Conservation (phyloP, 148 eudicot species). For the Rheum nobile region DNA sequence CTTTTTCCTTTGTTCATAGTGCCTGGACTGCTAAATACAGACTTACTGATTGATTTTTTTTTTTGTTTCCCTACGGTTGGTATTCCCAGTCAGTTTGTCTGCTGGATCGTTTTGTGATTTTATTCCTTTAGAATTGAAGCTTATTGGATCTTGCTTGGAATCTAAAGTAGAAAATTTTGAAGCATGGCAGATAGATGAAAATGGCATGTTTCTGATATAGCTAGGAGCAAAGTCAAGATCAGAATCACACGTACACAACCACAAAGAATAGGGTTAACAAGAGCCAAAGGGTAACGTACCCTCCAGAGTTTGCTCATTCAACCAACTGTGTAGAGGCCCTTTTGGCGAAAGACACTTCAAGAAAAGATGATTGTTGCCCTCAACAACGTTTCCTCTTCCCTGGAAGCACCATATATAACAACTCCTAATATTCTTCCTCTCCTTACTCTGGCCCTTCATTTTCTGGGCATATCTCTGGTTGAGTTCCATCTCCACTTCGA, state of each 20-base stretch:
- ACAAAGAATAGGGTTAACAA: not conserved
- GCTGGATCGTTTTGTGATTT: not conserved
- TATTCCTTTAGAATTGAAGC: not conserved
- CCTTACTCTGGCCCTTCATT: too few relatives aligned
- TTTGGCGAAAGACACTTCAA: not conserved
- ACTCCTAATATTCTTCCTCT: too few relatives aligned
- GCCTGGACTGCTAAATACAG: not conserved
- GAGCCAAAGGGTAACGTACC: not conserved
- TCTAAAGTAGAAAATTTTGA: not conserved
- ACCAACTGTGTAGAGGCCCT: not conserved
- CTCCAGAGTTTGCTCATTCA: not conserved
- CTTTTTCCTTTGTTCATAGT: constrained; percentile 1
- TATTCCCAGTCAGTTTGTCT: not conserved
- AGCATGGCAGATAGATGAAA: not conserved
- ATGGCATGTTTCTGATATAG: not conserved
- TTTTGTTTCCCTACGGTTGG: not conserved
- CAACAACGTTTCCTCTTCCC: too few relatives aligned
- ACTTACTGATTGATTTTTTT: not conserved
- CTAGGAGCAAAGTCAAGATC: too few relatives aligned
- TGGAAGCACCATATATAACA: too few relatives aligned
- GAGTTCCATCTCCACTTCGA: too few relatives aligned
- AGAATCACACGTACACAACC: not conserved
- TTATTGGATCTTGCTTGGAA: not conserved
- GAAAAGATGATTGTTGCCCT: not conserved
- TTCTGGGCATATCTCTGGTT: too few relatives aligned